A percentile compares a stretch with the other conserved stretches of the same genome.
Conservation (phyloP, 225 moss, liverwort and hornwort genomes). For the Rhytidiadelphus loreus region DNA sequence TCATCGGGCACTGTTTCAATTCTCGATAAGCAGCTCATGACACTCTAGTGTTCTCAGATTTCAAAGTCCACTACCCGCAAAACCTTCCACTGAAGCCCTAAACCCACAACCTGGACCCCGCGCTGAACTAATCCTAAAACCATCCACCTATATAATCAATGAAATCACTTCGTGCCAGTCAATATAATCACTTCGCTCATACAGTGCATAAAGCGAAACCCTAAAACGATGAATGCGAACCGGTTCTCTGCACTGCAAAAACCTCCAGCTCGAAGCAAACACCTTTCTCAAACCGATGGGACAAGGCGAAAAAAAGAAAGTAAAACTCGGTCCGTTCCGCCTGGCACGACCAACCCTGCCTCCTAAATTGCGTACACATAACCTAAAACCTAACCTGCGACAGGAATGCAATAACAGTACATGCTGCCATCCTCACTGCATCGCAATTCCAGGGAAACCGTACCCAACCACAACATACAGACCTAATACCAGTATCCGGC, state of each 20-base stretch:
- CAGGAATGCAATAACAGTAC: neutral
- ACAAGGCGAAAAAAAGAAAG: too few species aligned
- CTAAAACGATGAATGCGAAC: neutral
- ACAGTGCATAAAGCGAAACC: neutral
- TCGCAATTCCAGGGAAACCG: neutral
- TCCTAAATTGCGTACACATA: neutral
- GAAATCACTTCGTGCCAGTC: too few species aligned
- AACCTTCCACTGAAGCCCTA: neutral
- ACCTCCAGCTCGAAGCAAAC: neutral
- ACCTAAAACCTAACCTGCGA: neutral
- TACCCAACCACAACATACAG: neutral
- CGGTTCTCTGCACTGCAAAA: too few species aligned
- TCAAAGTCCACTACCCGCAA: rapidly evolving
- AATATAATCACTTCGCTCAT: neutral
- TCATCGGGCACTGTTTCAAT: too few species aligned
- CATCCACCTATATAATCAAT: too few species aligned
- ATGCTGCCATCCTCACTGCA: neutral
- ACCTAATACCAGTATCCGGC: neutral
- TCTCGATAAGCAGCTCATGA: neutral
- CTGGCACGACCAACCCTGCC: neutral
- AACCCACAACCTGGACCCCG: neutral
- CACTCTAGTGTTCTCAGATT: neutral
- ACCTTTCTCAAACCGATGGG: neutral
- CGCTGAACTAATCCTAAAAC: neutral
- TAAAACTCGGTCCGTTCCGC: neutral